Evolutionary conservation across 2,329 filamentous ascomycete genomes (phyloP).

Genomic region (Aspergillus phoenicis): DNA sequence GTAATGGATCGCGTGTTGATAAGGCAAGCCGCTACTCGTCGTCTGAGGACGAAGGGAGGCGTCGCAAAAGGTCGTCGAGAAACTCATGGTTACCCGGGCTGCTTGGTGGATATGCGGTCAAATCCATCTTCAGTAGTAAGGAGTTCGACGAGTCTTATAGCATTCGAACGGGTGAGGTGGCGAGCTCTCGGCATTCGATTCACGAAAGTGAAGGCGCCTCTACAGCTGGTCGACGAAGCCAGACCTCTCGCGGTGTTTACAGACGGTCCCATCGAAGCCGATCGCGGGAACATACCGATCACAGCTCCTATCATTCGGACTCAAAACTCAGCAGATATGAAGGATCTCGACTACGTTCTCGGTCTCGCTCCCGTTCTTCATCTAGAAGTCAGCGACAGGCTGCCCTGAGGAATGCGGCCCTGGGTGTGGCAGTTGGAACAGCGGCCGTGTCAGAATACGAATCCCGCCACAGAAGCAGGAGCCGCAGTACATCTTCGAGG

Average conservation of each 20-base stretch:
- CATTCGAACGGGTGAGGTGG: slow-evolving; percentile 55
- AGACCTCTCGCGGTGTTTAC: slow-evolving; percentile 48
- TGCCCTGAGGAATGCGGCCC: slow-evolving; percentile 36
- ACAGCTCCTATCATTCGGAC: slow-evolving; percentile 31
- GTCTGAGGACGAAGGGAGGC: slow-evolving; percentile 53
- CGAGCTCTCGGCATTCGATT: slow-evolving; percentile 26
- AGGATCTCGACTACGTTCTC: slow-evolving; percentile 35
- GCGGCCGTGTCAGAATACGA: slow-evolving; percentile 32
- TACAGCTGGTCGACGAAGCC: slow-evolving; percentile 40
- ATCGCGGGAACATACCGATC: slow-evolving; percentile 40
- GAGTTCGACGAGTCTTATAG: slow-evolving; percentile 65
- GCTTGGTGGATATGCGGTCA: slow-evolving; percentile 58
- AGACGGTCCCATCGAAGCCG: slow-evolving; percentile 33
- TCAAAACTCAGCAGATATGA: slow-evolving; percentile 21
- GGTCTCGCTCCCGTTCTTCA: slow-evolving; percentile 45
- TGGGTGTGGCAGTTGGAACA: slow-evolving; percentile 41
- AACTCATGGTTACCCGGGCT: slow-evolving; percentile 58
- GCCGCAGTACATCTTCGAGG: slow-evolving; percentile 41
- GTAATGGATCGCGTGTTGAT: slow-evolving; percentile 53
- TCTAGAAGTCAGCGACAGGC: slow-evolving; percentile 32
- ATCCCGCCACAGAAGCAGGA: slow-evolving; percentile 25
- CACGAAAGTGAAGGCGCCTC: slow-evolving; percentile 34
- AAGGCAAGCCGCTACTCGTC: slow-evolving; percentile 62
- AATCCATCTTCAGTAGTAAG: slow-evolving; percentile 55
- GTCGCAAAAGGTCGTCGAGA: slow-evolving; percentile 48